phyloP scores from a whole-genome alignment of 2,329 filamentous ascomycete species.

The Dothideomycetes sp. region DNA sequence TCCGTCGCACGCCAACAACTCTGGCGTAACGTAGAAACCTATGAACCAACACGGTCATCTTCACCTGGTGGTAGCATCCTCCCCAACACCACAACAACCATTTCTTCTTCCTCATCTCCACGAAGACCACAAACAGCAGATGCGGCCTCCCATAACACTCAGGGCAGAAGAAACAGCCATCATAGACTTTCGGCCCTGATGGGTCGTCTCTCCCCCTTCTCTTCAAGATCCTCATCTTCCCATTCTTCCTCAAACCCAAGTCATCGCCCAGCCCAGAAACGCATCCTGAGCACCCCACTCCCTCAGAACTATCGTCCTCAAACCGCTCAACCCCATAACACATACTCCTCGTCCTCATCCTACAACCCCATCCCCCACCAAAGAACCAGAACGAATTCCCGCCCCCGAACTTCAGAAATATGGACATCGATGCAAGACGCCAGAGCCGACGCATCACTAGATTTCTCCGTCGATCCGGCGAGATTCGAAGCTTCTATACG shows the following conservation, averaged over 20 bases:
- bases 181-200: background rate
- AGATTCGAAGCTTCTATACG: constrained; percentile 1
- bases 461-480: constrained; percentile 1
- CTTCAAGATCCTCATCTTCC: background rate
- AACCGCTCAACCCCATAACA: background rate
- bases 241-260: too few species aligned
- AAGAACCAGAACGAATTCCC: background rate
- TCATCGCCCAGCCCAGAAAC: too few species aligned
- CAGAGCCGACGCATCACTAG: background rate
- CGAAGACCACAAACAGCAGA: background rate
- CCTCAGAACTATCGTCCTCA: too few species aligned
- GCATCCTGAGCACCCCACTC: too few species aligned
- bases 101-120: background rate
- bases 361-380: background rate
- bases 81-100: too few species aligned
- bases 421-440: constrained; percentile 1
- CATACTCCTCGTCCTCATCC: background rate
- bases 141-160: background rate
- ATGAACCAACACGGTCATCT: background rate
- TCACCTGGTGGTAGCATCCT: background rate
- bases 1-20: background rate
- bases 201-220: background rate
- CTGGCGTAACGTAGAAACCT: constrained; percentile 1
- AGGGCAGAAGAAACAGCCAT: constrained; percentile 5
- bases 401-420: background rate